Base-by-base conservation (phyloP, 2,329 filamentous ascomycete species). In the Arthroderma uncinatum region DNA sequence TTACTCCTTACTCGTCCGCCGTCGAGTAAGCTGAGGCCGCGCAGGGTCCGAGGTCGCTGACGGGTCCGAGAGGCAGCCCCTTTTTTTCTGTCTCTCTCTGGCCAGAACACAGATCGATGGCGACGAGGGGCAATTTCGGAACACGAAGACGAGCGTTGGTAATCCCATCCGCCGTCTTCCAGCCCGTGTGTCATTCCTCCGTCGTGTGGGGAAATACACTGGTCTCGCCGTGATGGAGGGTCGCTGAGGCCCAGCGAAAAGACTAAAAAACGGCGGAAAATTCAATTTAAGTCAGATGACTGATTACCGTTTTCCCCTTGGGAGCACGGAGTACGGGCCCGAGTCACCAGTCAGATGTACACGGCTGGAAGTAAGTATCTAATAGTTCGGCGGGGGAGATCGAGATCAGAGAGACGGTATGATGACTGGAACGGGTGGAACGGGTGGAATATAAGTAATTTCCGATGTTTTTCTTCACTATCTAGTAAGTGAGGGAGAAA, bases 151-250 rank as follows among this genome's bases (percentile, higher is more conserved):
- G 16, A 42, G 39, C 12, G 39, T 39, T 39, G 39, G 12, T 12
- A 4, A 42, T 6, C 39, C 8, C 16, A 16, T 2, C n/a, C 21
- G 9, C 12, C 14, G 47, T 50, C 28, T 50, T 21, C 25, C 12
- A 50, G 28, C 8, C 14, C 47, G 28, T n/a, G 28, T 50, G 23
- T n/a, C 16, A 19, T 19, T 33, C 47, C 14, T 30, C 28, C 5
- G 4, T 50, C 19, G 14, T 50, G 44, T 50, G 44, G 44, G 23
- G 47, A 23, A 28, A 30, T n/a, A 16, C n/a, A 25, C 19, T 10
- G 47, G 47, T 50, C 47, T 50, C 47, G 47, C 47, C 47, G 9
- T 50, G 47, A 50, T 33, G 47, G 47, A 50, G 47, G 47, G 47
- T 50, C 25, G 47, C 28, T 30, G 28, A 50, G 47, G 47, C 47